phyloP scores from a whole-genome alignment of 768 basidiomycete species.

The Candolleomyces eurysporus region DNA sequence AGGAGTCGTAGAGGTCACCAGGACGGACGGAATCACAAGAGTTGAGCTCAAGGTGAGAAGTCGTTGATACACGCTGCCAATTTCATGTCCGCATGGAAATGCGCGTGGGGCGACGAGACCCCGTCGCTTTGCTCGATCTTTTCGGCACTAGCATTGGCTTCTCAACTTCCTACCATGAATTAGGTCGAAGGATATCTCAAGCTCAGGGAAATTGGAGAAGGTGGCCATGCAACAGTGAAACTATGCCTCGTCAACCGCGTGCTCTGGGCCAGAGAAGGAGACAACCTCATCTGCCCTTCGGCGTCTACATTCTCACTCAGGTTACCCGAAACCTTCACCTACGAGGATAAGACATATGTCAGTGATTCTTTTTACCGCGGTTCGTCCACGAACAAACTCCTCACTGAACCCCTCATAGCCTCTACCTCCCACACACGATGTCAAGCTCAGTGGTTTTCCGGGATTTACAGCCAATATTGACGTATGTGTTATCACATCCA shows the following conservation, averaged over 20 bases:
- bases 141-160: neutral
- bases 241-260: conserved; percentile 50
- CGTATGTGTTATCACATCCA: conserved; percentile 22
- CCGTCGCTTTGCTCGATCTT: neutral
- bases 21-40: conserved; percentile 51
- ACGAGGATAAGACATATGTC: conserved; percentile 60
- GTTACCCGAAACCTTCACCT: conserved; percentile 57
- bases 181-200: conserved; percentile 63
- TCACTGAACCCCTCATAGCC: conserved; percentile 37
- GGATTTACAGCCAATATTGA: conserved; percentile 68
- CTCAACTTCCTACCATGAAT: conserved; percentile 3
- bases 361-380: conserved; percentile 21
- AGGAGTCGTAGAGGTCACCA: conserved; percentile 54
- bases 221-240: conserved; percentile 52
- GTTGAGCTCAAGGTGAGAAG: conserved; percentile 62
- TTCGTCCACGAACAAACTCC: neutral
- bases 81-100: neutral
- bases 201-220: conserved; percentile 64
- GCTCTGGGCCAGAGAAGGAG: conserved; percentile 57
- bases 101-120: neutral
- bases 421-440: conserved; percentile 68
- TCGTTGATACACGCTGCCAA: neutral
- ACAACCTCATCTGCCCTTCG: conserved; percentile 46
- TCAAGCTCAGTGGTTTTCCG: conserved; percentile 67
- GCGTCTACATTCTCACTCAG: conserved; percentile 52